These are phyloP conservation scores for Oryza officinalis DNA, from an alignment of 176 grass and related monocot genomes.

Conservation along the genomic window DNA sequence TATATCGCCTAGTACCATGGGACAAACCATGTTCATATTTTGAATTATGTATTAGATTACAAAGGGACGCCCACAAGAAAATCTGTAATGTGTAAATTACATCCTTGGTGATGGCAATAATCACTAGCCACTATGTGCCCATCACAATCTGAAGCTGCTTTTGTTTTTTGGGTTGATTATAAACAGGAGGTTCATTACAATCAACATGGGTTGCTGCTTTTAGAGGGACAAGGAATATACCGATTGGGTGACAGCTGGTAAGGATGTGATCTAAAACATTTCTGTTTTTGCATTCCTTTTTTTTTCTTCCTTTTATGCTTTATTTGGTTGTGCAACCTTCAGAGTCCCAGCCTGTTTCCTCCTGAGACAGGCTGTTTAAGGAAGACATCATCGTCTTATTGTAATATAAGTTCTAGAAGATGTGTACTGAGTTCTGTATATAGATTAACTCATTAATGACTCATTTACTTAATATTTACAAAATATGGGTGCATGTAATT, in stretches of 20 bases:
- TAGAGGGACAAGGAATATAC: slow-evolving; percentile 98
- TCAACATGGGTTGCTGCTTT: slow-evolving; percentile 90
- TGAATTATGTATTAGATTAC: slow-evolving; percentile 8
- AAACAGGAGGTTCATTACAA: slow-evolving; percentile 96
- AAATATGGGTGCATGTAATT: not conserved
- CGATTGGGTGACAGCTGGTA: slow-evolving; percentile 90
- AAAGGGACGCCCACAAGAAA: not conserved
- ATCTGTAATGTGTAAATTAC: not conserved
- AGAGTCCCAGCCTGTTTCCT: slow-evolving; percentile 12
- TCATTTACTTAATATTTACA: slow-evolving; percentile 4
- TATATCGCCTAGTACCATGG: not conserved
- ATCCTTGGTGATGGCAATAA: not conserved
- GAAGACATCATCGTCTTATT: not conserved
- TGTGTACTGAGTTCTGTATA: not conserved
- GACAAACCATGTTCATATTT: not conserved
- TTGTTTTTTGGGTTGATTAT: slow-evolving; percentile 26
- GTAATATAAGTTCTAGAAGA: slow-evolving; percentile 30
- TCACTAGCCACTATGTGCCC: not conserved
- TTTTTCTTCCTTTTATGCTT: not conserved
- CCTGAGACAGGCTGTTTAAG: not conserved
- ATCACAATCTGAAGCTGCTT: slow-evolving; percentile 26
- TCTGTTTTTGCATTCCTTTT: slow-evolving; percentile 1
- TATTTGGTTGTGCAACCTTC: not conserved
- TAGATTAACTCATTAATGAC: not conserved
- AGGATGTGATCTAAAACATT: slow-evolving; percentile 32